Evolutionary conservation across 2,329 filamentous ascomycete species (phyloP), one percentile per base, ranked within the genome.

Genomic region (Hypocreales sp.): DNA sequence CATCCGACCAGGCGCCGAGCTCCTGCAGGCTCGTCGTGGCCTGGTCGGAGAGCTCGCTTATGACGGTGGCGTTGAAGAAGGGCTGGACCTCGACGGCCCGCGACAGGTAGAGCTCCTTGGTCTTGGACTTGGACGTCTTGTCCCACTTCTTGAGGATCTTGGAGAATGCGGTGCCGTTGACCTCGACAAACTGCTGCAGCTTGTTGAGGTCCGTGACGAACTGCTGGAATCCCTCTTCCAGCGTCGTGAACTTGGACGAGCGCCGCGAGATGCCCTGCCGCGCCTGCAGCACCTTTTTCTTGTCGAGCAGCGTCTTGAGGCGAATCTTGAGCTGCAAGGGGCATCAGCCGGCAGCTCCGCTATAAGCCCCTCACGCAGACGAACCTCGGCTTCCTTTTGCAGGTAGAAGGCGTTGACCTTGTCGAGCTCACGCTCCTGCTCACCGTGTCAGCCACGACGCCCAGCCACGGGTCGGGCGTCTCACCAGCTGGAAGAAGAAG

Each of bases 91-190:
- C 90, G 35, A 98, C 87, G 7, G 90, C 90, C 33, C 90, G 71
- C 8, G 92, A 92, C 20, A 98, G 73, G 48, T 95, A 98, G 22
- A 95, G 69, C 56, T 95, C 90, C 53, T 98, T 98, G 33, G 90
- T 94, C 52, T 87, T 87, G 27, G 87, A 95, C 66, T 95, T 98
- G 40, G 87, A 94, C 2, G 86, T 94, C 68, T 98, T 98, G 58
- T 98, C 90, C 90, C 90, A 98, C 70, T 98, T 98, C 59, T 98
- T 98, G 37, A 98, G 60, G 33, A 98, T 98, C 54, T 98, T 98
- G 16, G 87, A 94, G 51, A 95, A 94, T 11, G 86, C 90, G 2
- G 83, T 94, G 45, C 90, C 87, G 48, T 98, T 98, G 48, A 95
- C 81, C 52, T 95, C 87, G 38, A 98, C 84, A 53, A 95, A 98